Evolutionary conservation across 768 basidiomycete species (phyloP).

Genomic region (Amanita inopinata): DNA sequence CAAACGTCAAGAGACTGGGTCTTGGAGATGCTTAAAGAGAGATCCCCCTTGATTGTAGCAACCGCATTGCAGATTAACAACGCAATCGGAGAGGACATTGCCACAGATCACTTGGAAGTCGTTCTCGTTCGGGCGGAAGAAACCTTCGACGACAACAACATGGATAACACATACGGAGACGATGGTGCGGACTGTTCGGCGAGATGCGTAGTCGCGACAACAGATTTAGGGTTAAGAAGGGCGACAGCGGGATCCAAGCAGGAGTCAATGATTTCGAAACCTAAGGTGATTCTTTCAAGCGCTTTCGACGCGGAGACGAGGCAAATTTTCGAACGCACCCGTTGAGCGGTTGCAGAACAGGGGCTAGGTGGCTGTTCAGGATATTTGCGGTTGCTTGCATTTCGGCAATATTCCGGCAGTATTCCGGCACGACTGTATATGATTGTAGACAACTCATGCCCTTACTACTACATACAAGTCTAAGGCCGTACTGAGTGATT

Average conservation of each 20-base stretch:
- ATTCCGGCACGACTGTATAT: not conserved
- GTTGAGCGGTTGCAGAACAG: no score
- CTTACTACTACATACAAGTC: no score
- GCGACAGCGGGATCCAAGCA: not conserved
- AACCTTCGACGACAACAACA: not conserved
- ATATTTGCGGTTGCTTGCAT: not conserved
- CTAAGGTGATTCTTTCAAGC: constrained; percentile 6
- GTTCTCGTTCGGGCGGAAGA: not conserved
- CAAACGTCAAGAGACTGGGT: not conserved
- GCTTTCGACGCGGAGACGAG: constrained; percentile 8
- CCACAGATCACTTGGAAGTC: not conserved
- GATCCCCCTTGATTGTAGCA: constrained; percentile 6
- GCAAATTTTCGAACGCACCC: constrained; percentile 1
- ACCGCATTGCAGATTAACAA: constrained; percentile 8
- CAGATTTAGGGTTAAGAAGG: constrained; percentile 6
- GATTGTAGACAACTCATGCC: no score
- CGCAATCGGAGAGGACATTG: constrained; percentile 3
- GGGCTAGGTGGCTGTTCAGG: not conserved
- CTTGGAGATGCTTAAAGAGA: constrained; percentile 4
- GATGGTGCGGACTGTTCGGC: not conserved
- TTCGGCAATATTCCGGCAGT: not conserved
- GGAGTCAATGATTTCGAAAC: not conserved
- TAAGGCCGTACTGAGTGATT: no score
- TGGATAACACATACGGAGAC: constrained; percentile 5
- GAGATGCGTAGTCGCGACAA: constrained; percentile 1